Conservation (phyloP, 768 basidiomycete genomes). For the Dioszegia aurantiaca region DNA sequence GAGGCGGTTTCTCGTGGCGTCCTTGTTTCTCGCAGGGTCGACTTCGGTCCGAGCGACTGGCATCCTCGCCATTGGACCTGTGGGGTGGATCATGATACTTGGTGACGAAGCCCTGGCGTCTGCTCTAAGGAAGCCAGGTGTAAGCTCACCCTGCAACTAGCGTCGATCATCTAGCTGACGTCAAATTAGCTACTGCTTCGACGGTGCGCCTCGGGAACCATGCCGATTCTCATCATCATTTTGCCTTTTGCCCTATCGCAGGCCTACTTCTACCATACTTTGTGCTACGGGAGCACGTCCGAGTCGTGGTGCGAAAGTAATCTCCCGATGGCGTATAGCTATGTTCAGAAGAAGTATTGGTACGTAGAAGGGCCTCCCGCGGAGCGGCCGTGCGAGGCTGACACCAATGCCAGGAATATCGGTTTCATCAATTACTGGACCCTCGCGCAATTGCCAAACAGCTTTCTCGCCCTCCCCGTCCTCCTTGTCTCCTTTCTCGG, state of each 20-base stretch:
- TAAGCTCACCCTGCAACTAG: too few relatives aligned
- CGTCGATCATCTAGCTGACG: too few relatives aligned
- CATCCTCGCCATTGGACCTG: conserved; percentile 29
- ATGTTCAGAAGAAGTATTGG: conserved; percentile 82
- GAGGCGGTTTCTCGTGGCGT: conserved; percentile 18
- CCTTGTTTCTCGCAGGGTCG: conserved; percentile 29
- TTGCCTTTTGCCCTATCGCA: conserved; percentile 74
- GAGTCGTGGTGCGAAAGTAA: conserved; percentile 65
- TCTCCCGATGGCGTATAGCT: conserved; percentile 72
- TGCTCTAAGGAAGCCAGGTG: not conserved
- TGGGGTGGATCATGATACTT: conserved; percentile 26
- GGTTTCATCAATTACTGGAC: conserved; percentile 89
- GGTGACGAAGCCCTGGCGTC: not conserved
- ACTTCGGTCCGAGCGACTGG: conserved; percentile 44
- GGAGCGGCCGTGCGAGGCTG: not conserved
- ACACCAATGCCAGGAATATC: conserved; percentile 60
- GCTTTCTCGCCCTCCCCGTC: conserved; percentile 72
- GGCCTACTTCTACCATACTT: conserved; percentile 62
- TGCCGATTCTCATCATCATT: conserved; percentile 58
- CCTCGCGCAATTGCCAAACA: conserved; percentile 76
- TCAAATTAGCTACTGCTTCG: too few relatives aligned
- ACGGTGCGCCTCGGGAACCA: conserved; percentile 51
- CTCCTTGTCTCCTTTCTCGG: conserved; percentile 55
- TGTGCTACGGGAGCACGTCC: conserved; percentile 58
- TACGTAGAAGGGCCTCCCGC: too few relatives aligned